These are phyloP conservation scores for Cantharellus cinnabarinus DNA, from an alignment of 768 basidiomycete genomes.

Conservation along the genomic window DNA sequence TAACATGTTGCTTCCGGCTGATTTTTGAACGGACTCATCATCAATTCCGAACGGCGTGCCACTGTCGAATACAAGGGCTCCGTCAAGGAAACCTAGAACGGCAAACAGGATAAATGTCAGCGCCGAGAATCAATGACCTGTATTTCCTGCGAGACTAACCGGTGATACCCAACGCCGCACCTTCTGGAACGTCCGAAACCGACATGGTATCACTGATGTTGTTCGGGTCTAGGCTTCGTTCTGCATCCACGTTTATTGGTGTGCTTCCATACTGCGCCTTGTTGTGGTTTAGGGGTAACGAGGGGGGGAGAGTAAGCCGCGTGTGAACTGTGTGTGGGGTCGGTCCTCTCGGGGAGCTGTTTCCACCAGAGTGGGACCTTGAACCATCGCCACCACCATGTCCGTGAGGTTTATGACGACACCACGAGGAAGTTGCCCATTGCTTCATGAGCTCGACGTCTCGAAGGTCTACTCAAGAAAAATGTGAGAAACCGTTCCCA, in stretches of 20 bases:
- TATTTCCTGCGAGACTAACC: not conserved
- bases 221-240: no score
- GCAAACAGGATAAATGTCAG: no score
- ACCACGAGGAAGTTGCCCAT: slow-evolving; percentile 6
- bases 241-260: not conserved
- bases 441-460: slow-evolving; percentile 11
- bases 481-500: not conserved
- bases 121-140: no score
- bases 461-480: slow-evolving; percentile 7
- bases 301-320: not conserved
- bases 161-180: slow-evolving; percentile 8
- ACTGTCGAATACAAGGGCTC: not conserved
- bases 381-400: no score
- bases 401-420: no score
- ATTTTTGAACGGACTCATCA: no score
- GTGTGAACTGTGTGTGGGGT: not conserved
- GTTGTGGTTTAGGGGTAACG: not conserved
- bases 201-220: not conserved
- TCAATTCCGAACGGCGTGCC: not conserved
- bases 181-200: slow-evolving; percentile 6
- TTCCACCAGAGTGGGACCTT: not conserved
- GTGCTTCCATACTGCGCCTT: not conserved
- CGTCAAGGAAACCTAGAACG: slow-evolving; percentile 4
- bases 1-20: no score
- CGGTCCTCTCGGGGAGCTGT: not conserved